Base-by-base conservation (phyloP, 768 basidiomycete species). In the Exsudoporus frostii region DNA sequence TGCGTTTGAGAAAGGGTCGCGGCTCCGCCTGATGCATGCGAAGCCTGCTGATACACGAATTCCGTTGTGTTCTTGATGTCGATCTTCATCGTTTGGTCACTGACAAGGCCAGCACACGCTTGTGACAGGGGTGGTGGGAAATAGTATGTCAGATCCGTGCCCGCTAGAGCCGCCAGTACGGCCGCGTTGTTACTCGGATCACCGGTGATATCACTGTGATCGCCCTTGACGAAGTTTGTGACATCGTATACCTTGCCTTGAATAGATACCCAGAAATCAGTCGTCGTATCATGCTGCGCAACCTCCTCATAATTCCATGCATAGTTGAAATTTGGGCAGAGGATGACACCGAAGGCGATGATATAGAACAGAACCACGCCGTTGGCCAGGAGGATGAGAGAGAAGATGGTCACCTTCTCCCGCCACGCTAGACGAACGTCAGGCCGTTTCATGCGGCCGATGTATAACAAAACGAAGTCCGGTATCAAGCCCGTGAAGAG, bases 371-470 rank as follows among this genome's bases (percentile, higher is more conserved):
- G 65, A 53, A 86, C 74, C 45, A 78, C 43, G 17, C 65, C 75
- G 61, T 86, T 86, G 48, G 76, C 63, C 32, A 79, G 51, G 51
- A 80, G 57, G 64, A 86, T 84, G 64, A 86, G 74, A 56, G 70
- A 59, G 69, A 79, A 85, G 58, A 86, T 86, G 7, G 85, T 79
- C 47, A 85, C 59, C 67, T 86, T 86, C 63, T 86, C 85, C 38
- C 84, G 74, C 85, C 85, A 86, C 0, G 85, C 85, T 40, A 86
- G 76, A 45, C 81, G 79, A 42, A 86, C 71, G 62, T 86, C 84
- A 20, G 83, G 80, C 10, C 84, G 80, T 65, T 85, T 84, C 85
- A 86, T 83, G 17, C 81, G 76, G 6, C 84, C 84, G 43, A 84
- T 34, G 45, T 70, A 66, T 41, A 64, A 65, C 30, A 86, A 72